Evolutionary conservation across 495 filamentous ascomycete species (phyloP).

Genomic region (Mytilinidion resinicola): DNA sequence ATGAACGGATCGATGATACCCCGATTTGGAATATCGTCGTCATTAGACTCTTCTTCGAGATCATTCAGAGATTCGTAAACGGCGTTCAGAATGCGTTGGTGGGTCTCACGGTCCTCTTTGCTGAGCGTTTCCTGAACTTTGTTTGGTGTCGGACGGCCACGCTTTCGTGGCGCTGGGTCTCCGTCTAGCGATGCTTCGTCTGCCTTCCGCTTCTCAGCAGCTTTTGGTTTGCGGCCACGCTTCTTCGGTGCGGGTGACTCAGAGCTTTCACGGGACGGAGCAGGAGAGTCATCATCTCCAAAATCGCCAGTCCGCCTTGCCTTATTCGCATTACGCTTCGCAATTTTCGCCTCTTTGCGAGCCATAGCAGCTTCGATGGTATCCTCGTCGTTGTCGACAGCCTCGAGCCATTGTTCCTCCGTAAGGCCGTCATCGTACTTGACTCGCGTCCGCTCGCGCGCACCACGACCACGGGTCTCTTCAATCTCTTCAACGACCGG

Average conservation of each 20-base stretch:
- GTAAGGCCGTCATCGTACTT: slow-evolving; percentile 97
- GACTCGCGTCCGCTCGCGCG: slow-evolving; percentile 85
- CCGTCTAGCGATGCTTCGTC: slow-evolving; percentile 67
- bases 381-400: slow-evolving; percentile 94
- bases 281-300: slow-evolving; percentile 60
- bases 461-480: slow-evolving; percentile 76
- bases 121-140: slow-evolving; percentile 53
- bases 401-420: slow-evolving; percentile 92
- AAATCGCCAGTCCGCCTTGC: slow-evolving; percentile 50
- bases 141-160: slow-evolving; percentile 54
- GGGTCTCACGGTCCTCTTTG: slow-evolving; percentile 49
- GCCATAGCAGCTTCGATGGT: slow-evolving; percentile 87
- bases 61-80: slow-evolving; percentile 74
- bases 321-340: slow-evolving; percentile 68
- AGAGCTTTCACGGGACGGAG: slow-evolving; percentile 70
- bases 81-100: slow-evolving; percentile 68
- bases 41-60: slow-evolving; percentile 58
- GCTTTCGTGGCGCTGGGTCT: slow-evolving; percentile 73
- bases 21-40: slow-evolving; percentile 56
- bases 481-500: slow-evolving; percentile 71
- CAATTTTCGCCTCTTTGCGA: slow-evolving; percentile 77
- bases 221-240: slow-evolving; percentile 71
- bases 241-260: slow-evolving; percentile 60
- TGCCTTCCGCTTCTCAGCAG: slow-evolving; percentile 72
- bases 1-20: slow-evolving; percentile 91